These are phyloP conservation scores for Aspergillus tamarii DNA, from an alignment of 2,329 filamentous ascomycete species.

Conservation along the genomic window DNA sequence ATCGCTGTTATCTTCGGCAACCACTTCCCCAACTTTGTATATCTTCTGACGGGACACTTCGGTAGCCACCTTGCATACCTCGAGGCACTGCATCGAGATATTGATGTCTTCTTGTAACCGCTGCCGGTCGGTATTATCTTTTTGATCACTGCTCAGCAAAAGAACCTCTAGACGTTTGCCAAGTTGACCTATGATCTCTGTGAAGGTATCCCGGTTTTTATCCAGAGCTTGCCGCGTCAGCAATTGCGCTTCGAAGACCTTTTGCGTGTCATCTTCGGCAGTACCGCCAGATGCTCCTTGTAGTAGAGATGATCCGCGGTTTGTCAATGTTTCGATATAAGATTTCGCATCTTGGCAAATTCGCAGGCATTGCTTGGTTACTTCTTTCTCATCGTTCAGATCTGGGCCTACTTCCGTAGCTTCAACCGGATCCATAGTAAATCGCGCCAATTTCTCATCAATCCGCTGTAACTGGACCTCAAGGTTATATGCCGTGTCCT, in stretches of 20 bases:
- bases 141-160: slow-evolving; percentile 23
- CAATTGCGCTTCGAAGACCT: slow-evolving; percentile 38
- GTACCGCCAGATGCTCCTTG: slow-evolving; percentile 4
- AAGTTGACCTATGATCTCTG: slow-evolving; percentile 36
- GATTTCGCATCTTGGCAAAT: slow-evolving; percentile 44
- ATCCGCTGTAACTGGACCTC: slow-evolving; percentile 40
- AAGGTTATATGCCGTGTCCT: slow-evolving; percentile 41
- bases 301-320: slow-evolving; percentile 29
- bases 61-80: slow-evolving; percentile 42
- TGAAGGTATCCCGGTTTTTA: slow-evolving; percentile 36
- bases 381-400: slow-evolving; percentile 41
- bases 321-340: slow-evolving; percentile 38
- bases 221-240: slow-evolving; percentile 35
- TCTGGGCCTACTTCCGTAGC: slow-evolving; percentile 29
- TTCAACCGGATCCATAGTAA: slow-evolving; percentile 21
- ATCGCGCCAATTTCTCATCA: slow-evolving; percentile 37
- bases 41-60: slow-evolving; percentile 37
- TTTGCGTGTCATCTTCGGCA: slow-evolving; percentile 16
- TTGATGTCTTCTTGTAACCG: slow-evolving; percentile 40
- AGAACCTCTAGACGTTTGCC: slow-evolving; percentile 35
- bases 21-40: slow-evolving; percentile 40
- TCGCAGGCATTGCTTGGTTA: slow-evolving; percentile 44
- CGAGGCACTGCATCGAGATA: slow-evolving; percentile 41
- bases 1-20: slow-evolving; percentile 44
- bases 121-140: slow-evolving; percentile 24